Percentiles rank a stretch among this genome's conserved stretches.
Evolutionary conservation across 257 asterid species (phyloP).

Genomic region (Penstemon eatonii): DNA sequence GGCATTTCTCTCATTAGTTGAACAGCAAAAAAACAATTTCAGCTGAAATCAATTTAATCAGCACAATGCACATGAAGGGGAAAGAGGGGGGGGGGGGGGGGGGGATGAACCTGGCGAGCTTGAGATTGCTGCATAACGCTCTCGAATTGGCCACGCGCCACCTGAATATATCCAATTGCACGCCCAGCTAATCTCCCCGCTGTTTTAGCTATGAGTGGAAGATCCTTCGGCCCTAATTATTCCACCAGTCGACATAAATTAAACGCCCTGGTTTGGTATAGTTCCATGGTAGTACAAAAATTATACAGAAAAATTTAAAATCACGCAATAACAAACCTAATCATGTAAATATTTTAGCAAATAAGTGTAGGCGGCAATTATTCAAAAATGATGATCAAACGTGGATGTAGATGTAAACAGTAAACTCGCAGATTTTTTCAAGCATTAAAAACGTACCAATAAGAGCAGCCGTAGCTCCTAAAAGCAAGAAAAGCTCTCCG

Average conservation of each 20-base stretch:
- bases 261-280: neutral
- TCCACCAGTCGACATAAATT: no score
- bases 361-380: no score
- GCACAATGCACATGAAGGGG: neutral
- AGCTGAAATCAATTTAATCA: neutral
- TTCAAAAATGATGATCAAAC: no score
- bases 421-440: neutral
- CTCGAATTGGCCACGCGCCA: conserved; percentile 87
- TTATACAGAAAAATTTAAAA: neutral
- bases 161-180: conserved; percentile 76
- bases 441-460: conserved; percentile 45
- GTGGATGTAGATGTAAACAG: no score
- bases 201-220: conserved; percentile 70
- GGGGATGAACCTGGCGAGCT: conserved; percentile 65
- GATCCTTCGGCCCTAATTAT: conserved; percentile 79
- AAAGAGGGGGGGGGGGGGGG: neutral
- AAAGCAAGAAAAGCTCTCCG: conserved; percentile 72
- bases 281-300: neutral
- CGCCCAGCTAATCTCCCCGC: conserved; percentile 88
- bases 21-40: neutral
- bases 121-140: conserved; percentile 83
- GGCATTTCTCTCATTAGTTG: no score
- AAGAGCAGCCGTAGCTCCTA: conserved; percentile 83
- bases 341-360: no score
- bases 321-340: no score